These are phyloP conservation scores for Spathaspora gorwiae DNA, from an alignment of 805 yeast species.

Conservation along the genomic window DNA sequence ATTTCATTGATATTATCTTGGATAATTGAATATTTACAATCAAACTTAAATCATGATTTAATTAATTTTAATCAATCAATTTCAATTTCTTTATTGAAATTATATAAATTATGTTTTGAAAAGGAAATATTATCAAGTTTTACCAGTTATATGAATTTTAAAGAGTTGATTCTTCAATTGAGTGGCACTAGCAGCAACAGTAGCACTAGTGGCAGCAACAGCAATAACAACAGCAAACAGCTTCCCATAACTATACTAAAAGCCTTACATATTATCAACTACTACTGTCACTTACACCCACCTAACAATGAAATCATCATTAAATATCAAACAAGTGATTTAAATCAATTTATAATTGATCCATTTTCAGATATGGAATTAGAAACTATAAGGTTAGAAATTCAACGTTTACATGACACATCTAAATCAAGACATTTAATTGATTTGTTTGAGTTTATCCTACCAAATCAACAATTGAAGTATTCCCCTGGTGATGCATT, in stretches of 20 bases:
- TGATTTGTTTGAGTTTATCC: slow-evolving; percentile 2
- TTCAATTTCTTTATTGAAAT: slow-evolving; percentile 18
- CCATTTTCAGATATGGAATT: slow-evolving; percentile 18
- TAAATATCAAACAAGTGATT: slow-evolving; percentile 2
- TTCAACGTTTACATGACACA: background rate
- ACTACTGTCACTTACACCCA: slow-evolving; percentile 11
- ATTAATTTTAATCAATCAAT: slow-evolving; percentile 11
- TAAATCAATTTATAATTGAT: slow-evolving; percentile 1
- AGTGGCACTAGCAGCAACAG: background rate
- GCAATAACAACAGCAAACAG: background rate
- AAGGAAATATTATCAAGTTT: slow-evolving; percentile 16
- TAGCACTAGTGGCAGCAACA: no score
- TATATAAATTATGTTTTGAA: slow-evolving; percentile 20
- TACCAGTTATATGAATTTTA: slow-evolving; percentile 14
- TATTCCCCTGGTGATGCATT: background rate
- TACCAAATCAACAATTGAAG: background rate
- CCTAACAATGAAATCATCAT: background rate
- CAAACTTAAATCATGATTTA: slow-evolving; percentile 1
- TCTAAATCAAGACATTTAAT: background rate
- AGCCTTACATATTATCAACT: slow-evolving; percentile 20
- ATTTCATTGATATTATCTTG: slow-evolving; percentile 22
- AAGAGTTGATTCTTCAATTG: slow-evolving; percentile 2
- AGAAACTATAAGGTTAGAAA: slow-evolving; percentile 10
- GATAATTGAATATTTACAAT: slow-evolving; percentile 17
- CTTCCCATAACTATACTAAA: slow-evolving; percentile 15